A percentile compares a stretch with the other conserved stretches of the same genome.
These are phyloP conservation scores for Cercospora canescens DNA, from an alignment of 2,329 filamentous ascomycete species.

Conservation along the genomic window DNA sequence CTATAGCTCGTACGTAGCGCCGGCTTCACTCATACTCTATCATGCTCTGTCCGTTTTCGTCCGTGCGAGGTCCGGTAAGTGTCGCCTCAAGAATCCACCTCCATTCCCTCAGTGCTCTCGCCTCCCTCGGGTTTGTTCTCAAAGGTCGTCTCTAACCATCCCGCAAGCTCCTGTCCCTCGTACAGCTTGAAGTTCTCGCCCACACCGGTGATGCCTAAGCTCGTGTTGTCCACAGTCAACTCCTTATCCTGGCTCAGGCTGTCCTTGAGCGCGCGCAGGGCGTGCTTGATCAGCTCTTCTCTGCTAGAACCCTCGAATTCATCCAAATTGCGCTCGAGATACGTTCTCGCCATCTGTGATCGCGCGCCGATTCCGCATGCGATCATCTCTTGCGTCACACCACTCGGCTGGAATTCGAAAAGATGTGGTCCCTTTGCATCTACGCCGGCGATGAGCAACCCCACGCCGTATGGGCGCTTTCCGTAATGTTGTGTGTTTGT, in stretches of 20 bases:
- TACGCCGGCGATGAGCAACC: conserved; percentile 86
- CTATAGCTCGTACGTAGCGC: neutral
- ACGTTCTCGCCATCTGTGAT: conserved; percentile 96
- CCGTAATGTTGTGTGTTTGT: conserved; percentile 98
- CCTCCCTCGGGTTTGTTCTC: conserved; percentile 43
- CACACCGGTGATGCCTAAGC: conserved; percentile 82
- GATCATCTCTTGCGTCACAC: conserved; percentile 95
- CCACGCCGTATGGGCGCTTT: conserved; percentile 93
- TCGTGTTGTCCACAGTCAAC: conserved; percentile 95
- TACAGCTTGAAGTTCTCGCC: conserved; percentile 89
- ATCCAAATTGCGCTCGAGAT: conserved; percentile 89
- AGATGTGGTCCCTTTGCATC: conserved; percentile 93
- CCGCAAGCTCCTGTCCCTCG: conserved; percentile 83
- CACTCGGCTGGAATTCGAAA: conserved; percentile 96
- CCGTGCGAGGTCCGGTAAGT: too few species aligned
- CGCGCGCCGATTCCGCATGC: conserved; percentile 95
- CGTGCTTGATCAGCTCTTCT: conserved; percentile 89
- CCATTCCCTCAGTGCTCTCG: conserved; percentile 31
- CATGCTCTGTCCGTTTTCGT: neutral
- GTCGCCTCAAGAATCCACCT: conserved; percentile 30
- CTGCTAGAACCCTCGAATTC: conserved; percentile 72
- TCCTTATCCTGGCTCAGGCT: conserved; percentile 96
- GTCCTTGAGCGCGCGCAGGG: conserved; percentile 88
- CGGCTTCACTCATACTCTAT: neutral
- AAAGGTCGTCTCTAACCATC: conserved; percentile 74